Percentiles rank a stretch among this genome's conserved stretches.
Conservation (phyloP, 2,329 filamentous ascomycete genomes). For the Alternaria sp. region DNA sequence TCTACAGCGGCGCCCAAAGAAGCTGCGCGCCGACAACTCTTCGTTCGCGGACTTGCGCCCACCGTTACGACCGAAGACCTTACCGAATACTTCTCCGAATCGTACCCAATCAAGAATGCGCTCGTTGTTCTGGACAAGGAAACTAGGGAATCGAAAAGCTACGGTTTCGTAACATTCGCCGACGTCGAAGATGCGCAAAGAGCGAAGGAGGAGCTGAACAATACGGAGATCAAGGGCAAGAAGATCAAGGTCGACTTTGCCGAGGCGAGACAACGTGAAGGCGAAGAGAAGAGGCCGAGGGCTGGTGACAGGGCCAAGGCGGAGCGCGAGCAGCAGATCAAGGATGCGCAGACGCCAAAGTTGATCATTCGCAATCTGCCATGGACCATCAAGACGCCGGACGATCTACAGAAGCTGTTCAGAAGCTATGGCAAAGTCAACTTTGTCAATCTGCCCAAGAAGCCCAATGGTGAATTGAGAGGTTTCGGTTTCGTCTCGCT, state of each 20-base stretch:
- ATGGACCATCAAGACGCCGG: slow-evolving; percentile 89
- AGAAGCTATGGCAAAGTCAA: slow-evolving; percentile 90
- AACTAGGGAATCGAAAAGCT: slow-evolving; percentile 88
- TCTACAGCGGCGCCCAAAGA: slow-evolving; percentile 29
- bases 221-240: slow-evolving; percentile 76
- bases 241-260: slow-evolving; percentile 88
- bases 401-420: slow-evolving; percentile 81
- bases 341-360: slow-evolving; percentile 73
- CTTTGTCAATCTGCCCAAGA: slow-evolving; percentile 81
- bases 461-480: slow-evolving; percentile 69
- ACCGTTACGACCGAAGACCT: slow-evolving; percentile 80
- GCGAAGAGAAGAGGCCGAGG: slow-evolving; percentile 44
- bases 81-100: slow-evolving; percentile 89
- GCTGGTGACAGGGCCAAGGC: slow-evolving; percentile 66
- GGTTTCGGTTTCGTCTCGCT: slow-evolving; percentile 95
- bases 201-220: slow-evolving; percentile 82
- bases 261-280: slow-evolving; percentile 77
- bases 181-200: slow-evolving; percentile 87
- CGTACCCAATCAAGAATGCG: slow-evolving; percentile 94
- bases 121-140: slow-evolving; percentile 86
- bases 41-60: slow-evolving; percentile 84
- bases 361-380: slow-evolving; percentile 93
- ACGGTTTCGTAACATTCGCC: slow-evolving; percentile 95
- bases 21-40: slow-evolving; percentile 65
- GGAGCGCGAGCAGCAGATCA: slow-evolving; percentile 68